Base-by-base conservation (phyloP, 495 filamentous ascomycete species). In the Astrothelium macrocarpum region DNA sequence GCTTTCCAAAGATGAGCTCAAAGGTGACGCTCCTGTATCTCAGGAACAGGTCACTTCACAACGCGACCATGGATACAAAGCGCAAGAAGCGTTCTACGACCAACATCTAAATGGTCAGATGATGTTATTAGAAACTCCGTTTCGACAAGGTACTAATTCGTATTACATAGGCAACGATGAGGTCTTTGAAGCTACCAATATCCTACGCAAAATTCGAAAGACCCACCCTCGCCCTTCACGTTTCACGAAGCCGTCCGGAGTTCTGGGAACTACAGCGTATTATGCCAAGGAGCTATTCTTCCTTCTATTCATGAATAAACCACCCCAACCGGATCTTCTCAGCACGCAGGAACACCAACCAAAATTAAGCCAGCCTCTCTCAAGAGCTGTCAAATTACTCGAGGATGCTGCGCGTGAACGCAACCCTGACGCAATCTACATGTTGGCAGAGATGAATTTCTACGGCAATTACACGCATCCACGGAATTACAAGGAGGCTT, bases 381-480 rank as follows among this genome's bases (percentile, higher is more conserved):
- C 65, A 2, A 64, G 70, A 63, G 91, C 90, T 1, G 87, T 95
- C 42, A 79, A 80, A 60, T 80, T 93, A 53, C 79, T 99, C 62
- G 82, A 90, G 69, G 78, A 83, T 43, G 90, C 95, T 26, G 89
- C 90, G 32, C 76, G 84, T 29, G 77, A 87, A 64, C 86, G 87
- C 62, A 89, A 94, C 70, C 79, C 90, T 1, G 94, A 97, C 74
- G 95, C 95, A 28, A 86, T 97, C 58, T 96, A 87, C 72, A 78
- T 95, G 20, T 78, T 99, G 20, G 95, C 90, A 34, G 90, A 97
- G 75, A 88, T 97, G 85, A 96, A 91, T 73, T 96, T 97, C 74
- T 90, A 94, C 72, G 95, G 94, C 73, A 96, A 97, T 74, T 97
- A 84, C 75, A 86, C 90, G 5, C 82, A 97, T 73, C 92, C 94